Conservation (phyloP, 1,139 yeast species). For the Candida frijolesensis region DNA sequence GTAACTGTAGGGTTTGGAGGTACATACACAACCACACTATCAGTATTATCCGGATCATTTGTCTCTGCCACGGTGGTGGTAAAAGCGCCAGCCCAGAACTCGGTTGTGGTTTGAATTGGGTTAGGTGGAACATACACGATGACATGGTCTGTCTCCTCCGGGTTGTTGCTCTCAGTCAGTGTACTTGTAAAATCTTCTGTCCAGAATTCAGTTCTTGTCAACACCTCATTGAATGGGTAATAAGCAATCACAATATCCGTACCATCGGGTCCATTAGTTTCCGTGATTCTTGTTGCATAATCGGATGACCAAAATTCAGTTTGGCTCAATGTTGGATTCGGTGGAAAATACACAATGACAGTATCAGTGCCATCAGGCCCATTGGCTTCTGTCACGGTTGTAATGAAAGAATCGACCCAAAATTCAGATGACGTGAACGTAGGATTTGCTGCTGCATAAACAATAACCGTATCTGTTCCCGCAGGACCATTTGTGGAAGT, state of each 20-base stretch:
- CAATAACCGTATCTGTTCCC: slow-evolving; percentile 17
- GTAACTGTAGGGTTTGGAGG: slow-evolving; percentile 13
- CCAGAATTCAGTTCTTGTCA: slow-evolving; percentile 13
- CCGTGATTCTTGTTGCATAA: slow-evolving; percentile 11
- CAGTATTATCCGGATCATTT: background rate
- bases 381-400: slow-evolving; percentile 1
- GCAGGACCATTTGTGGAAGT: slow-evolving; percentile 11
- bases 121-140: slow-evolving; percentile 21
- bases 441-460: slow-evolving; percentile 20
- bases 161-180: slow-evolving; percentile 12
- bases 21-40: slow-evolving; percentile 20
- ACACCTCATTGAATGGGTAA: slow-evolving; percentile 18
- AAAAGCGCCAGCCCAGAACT: slow-evolving; percentile 10
- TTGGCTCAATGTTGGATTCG: slow-evolving; percentile 14
- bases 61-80: slow-evolving; percentile 9
- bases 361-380: slow-evolving; percentile 18
- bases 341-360: slow-evolving; percentile 23
- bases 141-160: slow-evolving; percentile 20
- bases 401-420: background rate
- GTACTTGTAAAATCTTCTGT: slow-evolving; percentile 8
- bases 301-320: slow-evolving; percentile 15
- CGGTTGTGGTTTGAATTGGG: slow-evolving; percentile 17
- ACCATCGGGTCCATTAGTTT: slow-evolving; percentile 13
- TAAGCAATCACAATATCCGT: slow-evolving; percentile 21
- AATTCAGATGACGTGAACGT: slow-evolving; percentile 4